Evolutionary conservation across 345 rosid species (phyloP).

Genomic region (Toxicodendron radicans): DNA sequence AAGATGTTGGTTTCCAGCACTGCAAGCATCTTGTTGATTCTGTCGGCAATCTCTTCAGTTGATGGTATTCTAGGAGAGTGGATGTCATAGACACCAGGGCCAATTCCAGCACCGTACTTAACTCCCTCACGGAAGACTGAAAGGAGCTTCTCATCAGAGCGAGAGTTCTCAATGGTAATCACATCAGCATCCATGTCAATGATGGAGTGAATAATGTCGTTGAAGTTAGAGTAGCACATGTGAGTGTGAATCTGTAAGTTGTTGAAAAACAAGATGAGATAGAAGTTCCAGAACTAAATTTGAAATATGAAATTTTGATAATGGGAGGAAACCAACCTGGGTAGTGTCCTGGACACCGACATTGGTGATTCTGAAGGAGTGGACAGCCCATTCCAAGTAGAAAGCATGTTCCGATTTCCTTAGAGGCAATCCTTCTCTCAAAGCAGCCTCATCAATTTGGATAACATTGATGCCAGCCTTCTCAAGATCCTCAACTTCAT

Average conservation of each 20-base stretch:
- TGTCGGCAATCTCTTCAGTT: conserved; percentile 86
- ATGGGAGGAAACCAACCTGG: conserved; percentile 53
- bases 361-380: conserved; percentile 98
- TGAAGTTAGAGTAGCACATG: conserved; percentile 99
- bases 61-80: conserved; percentile 99
- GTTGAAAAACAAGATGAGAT: neutral
- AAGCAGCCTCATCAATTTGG: conserved; percentile 98
- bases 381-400: conserved; percentile 99
- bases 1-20: conserved; percentile 82
- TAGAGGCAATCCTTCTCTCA: conserved; percentile 96
- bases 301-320: neutral
- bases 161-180: conserved; percentile 97
- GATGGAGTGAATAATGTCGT: conserved; percentile 94
- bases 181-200: conserved; percentile 98
- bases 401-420: conserved; percentile 97
- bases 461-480: conserved; percentile 83
- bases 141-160: conserved; percentile 95
- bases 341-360: conserved; percentile 82
- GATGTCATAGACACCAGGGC: conserved; percentile 96
- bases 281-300: neutral
- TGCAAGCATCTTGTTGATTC: conserved; percentile 94
- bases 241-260: conserved; percentile 83
- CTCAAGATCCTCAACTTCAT: conserved; percentile 97
- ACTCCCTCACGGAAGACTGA: conserved; percentile 99
- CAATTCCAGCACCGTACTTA: conserved; percentile 94